Evolutionary conservation across 1,284 basidiomycete genomes (phyloP).

Genomic region (Xerocomus minutiporus): DNA sequence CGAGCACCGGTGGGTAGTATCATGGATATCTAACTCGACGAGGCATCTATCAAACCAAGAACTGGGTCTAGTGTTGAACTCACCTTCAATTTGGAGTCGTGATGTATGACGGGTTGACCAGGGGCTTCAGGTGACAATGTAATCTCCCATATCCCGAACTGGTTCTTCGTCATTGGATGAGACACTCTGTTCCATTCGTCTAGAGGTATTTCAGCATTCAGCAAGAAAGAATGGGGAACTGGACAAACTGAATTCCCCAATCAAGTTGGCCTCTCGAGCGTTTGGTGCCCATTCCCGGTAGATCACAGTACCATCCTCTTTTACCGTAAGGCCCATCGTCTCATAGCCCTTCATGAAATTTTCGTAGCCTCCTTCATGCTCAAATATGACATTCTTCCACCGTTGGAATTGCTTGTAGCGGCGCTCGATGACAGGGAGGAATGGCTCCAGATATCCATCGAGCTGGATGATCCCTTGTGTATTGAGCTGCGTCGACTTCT

Average conservation of each 20-base stretch:
- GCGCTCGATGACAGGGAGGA: conserved; percentile 65
- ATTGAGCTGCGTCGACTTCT: conserved; percentile 46
- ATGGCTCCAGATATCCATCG: conserved; percentile 74
- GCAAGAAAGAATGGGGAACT: not conserved
- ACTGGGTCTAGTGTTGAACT: conserved; percentile 9
- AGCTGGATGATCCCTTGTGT: conserved; percentile 52
- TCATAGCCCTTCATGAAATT: conserved; percentile 85
- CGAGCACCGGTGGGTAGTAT: conserved; percentile 69
- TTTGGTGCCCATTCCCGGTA: conserved; percentile 98
- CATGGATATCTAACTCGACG: conserved; percentile 71
- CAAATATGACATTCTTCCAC: conserved; percentile 71
- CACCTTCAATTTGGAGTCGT: conserved; percentile 92
- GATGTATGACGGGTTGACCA: conserved; percentile 82
- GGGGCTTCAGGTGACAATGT: conserved; percentile 65
- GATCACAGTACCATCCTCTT: conserved; percentile 62
- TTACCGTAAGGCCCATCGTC: conserved; percentile 79
- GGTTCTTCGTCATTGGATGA: conserved; percentile 81
- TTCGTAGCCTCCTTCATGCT: conserved; percentile 85
- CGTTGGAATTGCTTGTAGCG: conserved; percentile 70
- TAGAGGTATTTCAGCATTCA: conserved; percentile 31
- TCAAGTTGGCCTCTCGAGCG: conserved; percentile 75
- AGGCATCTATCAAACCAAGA: not conserved
- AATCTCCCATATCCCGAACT: conserved; percentile 94
- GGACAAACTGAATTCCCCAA: conserved; percentile 93
- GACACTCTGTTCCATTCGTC: conserved; percentile 85